phyloP scores from a whole-genome alignment of 805 yeast species.

The Wickerhamiella dianesei region DNA sequence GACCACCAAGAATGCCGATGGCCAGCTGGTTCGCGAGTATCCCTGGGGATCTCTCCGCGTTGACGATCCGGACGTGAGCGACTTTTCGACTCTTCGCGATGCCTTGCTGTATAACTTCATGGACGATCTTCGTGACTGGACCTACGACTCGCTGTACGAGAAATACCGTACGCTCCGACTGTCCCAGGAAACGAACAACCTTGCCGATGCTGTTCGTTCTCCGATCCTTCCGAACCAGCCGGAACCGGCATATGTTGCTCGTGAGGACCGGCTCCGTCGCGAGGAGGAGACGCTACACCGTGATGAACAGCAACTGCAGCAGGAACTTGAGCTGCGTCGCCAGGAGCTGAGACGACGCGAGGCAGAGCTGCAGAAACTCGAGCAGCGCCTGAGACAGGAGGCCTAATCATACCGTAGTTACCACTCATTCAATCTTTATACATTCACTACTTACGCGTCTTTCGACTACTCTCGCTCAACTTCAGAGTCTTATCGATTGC shows the following conservation, averaged over 20 bases:
- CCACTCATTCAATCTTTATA: no score
- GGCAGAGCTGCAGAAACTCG: conserved; percentile 71
- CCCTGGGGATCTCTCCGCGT: conserved; percentile 48
- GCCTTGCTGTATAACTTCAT: conserved; percentile 71
- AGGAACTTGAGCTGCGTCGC: conserved; percentile 66
- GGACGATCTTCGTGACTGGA: conserved; percentile 75
- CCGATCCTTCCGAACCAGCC: not conserved
- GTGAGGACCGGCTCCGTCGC: conserved; percentile 78
- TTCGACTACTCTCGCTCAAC: no score
- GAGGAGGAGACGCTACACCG: conserved; percentile 82
- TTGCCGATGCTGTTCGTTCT: not conserved
- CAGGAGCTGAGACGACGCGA: conserved; percentile 76
- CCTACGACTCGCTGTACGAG: conserved; percentile 79
- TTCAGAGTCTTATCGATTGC: no score
- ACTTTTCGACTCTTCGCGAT: conserved; percentile 67
- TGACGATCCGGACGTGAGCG: conserved; percentile 66
- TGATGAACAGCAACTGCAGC: conserved; percentile 80
- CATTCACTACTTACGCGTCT: no score
- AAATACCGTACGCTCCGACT: conserved; percentile 79
- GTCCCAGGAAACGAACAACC: conserved; percentile 35
- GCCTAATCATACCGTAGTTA: conserved; percentile 27
- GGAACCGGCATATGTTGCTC: conserved; percentile 35
- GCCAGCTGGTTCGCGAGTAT: conserved; percentile 37
- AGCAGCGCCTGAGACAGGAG: conserved; percentile 50
- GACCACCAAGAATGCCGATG: conserved; percentile 18